Conservation (phyloP, 2,329 filamentous ascomycete species). For the Fragosphaeria purpurea region DNA sequence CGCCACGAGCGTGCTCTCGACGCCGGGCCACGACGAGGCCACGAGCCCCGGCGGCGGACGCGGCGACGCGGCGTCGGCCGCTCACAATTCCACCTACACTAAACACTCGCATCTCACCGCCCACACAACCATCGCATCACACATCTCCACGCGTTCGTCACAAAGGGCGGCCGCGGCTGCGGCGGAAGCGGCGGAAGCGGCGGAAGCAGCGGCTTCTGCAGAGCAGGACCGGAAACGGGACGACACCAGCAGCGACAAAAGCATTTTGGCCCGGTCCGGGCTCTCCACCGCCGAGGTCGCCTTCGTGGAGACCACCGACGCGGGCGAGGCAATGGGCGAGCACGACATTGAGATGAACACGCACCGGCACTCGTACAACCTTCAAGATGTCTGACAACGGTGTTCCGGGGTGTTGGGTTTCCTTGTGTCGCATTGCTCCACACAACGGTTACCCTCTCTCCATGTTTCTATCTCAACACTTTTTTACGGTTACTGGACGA, state of each 20-base stretch:
- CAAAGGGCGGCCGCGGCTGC: no score
- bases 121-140: no score
- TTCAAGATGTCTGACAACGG: neutral
- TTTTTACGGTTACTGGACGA: no score
- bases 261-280: conserved; percentile 6
- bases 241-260: conserved; percentile 5
- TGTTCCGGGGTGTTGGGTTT: no score
- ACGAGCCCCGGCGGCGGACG: neutral
- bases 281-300: neutral
- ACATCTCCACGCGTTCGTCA: no score
- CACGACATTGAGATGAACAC: neutral
- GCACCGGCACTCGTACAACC: conserved; percentile 1
- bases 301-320: neutral
- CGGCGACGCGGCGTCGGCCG: neutral
- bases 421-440: no score
- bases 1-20: neutral
- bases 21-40: neutral
- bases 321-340: neutral
- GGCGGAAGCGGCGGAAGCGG: no score
- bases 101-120: no score
- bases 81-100: no score
- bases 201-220: neutral
- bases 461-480: no score
- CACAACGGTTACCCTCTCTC: no score
- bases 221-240: conserved; percentile 2